Percentiles rank a stretch among this genome's conserved stretches.
These are phyloP conservation scores for Echeveria elegans DNA, from an alignment of 164 flowering plant species.

Conservation along the genomic window DNA sequence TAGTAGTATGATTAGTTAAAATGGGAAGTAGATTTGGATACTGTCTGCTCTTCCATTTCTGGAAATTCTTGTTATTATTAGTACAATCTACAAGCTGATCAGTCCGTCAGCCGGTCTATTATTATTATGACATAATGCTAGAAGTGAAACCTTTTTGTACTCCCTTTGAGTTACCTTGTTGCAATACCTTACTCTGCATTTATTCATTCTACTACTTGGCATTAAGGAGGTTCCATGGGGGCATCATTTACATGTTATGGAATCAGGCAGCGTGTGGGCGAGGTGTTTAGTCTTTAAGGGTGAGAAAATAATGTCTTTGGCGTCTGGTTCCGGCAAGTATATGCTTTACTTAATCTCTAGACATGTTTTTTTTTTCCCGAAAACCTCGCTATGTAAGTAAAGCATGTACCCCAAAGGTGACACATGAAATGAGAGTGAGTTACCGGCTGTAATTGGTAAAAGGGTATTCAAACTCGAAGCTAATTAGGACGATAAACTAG, in stretches of 20 bases:
- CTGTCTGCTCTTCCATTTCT: conserved; percentile 1
- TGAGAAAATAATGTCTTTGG: conserved; percentile 2
- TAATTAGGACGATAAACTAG: no score
- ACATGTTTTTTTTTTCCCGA: background rate
- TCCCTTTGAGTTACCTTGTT: no score
- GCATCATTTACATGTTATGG: no score
- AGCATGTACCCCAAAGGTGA: background rate
- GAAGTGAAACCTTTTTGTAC: background rate
- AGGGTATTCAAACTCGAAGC: background rate
- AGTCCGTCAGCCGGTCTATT: conserved; percentile 4
- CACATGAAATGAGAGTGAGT: background rate
- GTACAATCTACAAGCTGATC: background rate
- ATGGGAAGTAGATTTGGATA: background rate
- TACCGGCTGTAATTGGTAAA: background rate
- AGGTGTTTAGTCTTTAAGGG: no score
- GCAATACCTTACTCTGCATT: no score
- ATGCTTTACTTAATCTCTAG: background rate
- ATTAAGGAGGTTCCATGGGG: no score
- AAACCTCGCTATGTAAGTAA: no score
- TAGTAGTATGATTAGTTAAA: background rate
- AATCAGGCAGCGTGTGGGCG: no score
- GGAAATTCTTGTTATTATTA: background rate
- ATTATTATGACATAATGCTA: background rate
- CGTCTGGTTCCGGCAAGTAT: conserved; percentile 8
- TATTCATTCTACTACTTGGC: no score